Base-by-base conservation (phyloP, 306 rosid species). In the Gleditsia sinensis region DNA sequence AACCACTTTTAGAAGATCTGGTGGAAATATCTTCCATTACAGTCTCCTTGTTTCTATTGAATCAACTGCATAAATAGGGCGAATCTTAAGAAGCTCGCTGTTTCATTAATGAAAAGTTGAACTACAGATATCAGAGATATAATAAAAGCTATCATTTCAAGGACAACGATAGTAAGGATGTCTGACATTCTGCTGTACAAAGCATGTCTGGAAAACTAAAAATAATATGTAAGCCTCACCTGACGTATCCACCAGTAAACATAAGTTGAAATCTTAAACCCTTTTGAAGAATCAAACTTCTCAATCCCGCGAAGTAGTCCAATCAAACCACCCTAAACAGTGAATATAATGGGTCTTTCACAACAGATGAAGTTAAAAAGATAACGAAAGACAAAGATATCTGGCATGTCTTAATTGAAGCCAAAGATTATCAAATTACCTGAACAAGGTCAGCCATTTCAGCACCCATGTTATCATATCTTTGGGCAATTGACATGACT, bases 201-300 rank as follows among this genome's bases (percentile, higher is more conserved):
- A 21, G 23, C 59, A 50, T 49, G 56, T 67, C 34, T 9, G 25
- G 71, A 42, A 68, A 68, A 58, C 24, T 64, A 46, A 54, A 46
- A 61, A 36, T 51, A 60, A 63, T 37, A 46, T 25, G 62, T 33
- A 42, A 61, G 51, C 77, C 88, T 66, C 75, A 90, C 99, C 96
- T 94, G 99, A 43, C 97, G 99, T 84, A 94, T 94, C 99, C 99
- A 94, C 99, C 99, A 94, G 80, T 92, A 94, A 64, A 94, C 99
- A 79, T 94, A 94, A 7, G 99, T 94, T 69, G 99, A 94, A 81
- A 92, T 90, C 86, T 85, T 92, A 85, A 81, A 94, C 48, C 99
- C 99, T 78, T 88, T 94, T 27, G 97, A 88, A 62, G 97, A 87
- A 85, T 94, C 99, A 81, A 85, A 94, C 81, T 94, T 94, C 74